phyloP scores from a whole-genome alignment of 2,329 filamentous ascomycete genomes.

The Fusarium chaquense region DNA sequence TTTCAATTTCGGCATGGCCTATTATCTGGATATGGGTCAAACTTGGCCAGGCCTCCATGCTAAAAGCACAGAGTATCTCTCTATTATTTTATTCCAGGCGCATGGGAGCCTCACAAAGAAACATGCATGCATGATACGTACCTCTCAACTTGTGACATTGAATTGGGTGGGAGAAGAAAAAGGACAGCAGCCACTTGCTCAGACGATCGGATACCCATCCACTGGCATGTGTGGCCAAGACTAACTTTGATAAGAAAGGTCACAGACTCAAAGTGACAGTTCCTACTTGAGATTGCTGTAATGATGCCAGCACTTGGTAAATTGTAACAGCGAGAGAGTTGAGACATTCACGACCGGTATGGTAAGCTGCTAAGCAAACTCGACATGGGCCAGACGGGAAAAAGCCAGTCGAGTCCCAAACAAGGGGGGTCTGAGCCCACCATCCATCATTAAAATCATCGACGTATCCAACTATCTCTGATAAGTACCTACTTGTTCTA shows the following conservation, averaged over 20 bases:
- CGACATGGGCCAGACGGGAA: slow-evolving; percentile 21
- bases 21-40: not conserved
- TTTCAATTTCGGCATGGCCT: slow-evolving; percentile 35
- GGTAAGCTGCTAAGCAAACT: slow-evolving; percentile 28
- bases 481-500: slow-evolving; percentile 20
- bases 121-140: slow-evolving; percentile 8
- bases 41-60: slow-evolving; percentile 1
- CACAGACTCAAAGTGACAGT: slow-evolving; percentile 12
- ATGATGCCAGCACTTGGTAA: slow-evolving; percentile 32
- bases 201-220: slow-evolving; percentile 13
- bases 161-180: not conserved
- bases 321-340: slow-evolving; percentile 44
- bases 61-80: not conserved
- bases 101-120: slow-evolving; percentile 26
- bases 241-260: slow-evolving; percentile 12
- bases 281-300: slow-evolving; percentile 12
- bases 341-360: slow-evolving; percentile 42
- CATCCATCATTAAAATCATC: slow-evolving; percentile 33
- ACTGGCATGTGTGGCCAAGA: slow-evolving; percentile 23
- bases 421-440: slow-evolving; percentile 39
- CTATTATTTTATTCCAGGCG: not conserved
- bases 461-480: not conserved
- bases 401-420: slow-evolving; percentile 23
- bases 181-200: slow-evolving; percentile 9
- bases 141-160: slow-evolving; percentile 6